These are phyloP conservation scores for Alternaria panax DNA, from an alignment of 2,329 filamentous ascomycete genomes.

Conservation along the genomic window DNA sequence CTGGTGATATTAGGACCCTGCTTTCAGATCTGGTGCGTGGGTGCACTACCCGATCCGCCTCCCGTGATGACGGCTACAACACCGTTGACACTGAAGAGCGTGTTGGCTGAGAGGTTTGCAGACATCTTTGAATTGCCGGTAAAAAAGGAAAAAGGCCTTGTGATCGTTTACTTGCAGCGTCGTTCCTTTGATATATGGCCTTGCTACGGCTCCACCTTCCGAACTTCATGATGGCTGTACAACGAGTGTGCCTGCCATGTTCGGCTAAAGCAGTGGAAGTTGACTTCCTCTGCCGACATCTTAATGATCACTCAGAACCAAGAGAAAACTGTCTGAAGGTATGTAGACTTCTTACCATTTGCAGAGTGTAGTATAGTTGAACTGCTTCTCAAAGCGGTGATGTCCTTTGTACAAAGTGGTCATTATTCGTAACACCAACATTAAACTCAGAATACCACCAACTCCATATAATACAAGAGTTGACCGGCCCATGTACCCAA, in stretches of 20 bases:
- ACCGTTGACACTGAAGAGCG: slow-evolving; percentile 30
- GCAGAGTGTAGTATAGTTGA: neutral
- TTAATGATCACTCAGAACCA: neutral
- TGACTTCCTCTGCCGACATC: neutral
- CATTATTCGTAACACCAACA: neutral
- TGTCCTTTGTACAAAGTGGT: neutral
- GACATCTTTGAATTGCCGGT: slow-evolving; percentile 1
- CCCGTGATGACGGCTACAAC: slow-evolving; percentile 34
- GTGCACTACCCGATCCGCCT: slow-evolving; percentile 26
- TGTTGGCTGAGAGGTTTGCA: slow-evolving; percentile 13
- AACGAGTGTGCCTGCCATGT: neutral
- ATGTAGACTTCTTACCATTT: neutral
- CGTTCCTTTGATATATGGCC: neutral
- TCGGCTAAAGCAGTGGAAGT: neutral
- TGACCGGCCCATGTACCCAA: neutral
- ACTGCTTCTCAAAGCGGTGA: neutral
- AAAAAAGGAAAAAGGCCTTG: neutral
- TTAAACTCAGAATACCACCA: neutral
- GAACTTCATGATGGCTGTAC: neutral
- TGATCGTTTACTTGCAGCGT: neutral
- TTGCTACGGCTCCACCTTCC: slow-evolving; percentile 14
- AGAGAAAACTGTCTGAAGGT: neutral
- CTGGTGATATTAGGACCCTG: neutral
- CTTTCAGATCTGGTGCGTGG: neutral
- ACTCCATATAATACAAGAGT: neutral